Evolutionary conservation across 2,329 filamentous ascomycete genomes (phyloP).

Genomic region (Escovopsis weberi): DNA sequence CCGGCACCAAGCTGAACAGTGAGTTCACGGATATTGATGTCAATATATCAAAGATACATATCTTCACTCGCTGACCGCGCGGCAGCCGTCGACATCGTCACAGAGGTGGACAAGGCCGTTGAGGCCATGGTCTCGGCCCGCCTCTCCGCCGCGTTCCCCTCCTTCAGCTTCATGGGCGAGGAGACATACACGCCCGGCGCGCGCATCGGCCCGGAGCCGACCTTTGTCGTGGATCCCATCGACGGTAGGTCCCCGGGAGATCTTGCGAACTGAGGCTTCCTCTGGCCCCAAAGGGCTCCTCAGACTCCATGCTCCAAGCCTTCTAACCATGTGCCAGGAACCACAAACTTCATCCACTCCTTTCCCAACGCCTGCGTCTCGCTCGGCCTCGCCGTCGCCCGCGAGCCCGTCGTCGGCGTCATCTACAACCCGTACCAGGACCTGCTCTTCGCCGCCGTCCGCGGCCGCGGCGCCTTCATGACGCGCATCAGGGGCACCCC

Average conservation of each 20-base stretch:
- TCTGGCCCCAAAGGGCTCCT: no score
- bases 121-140: slow-evolving; percentile 44
- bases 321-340: slow-evolving; percentile 19
- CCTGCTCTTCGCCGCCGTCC: slow-evolving; percentile 53
- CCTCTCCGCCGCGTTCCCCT: slow-evolving; percentile 38
- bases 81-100: slow-evolving; percentile 52
- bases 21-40: slow-evolving; percentile 8
- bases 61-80: background rate
- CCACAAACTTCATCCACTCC: slow-evolving; percentile 66
- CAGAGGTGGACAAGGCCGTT: slow-evolving; percentile 51
- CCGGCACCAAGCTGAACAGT: slow-evolving; percentile 53
- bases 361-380: slow-evolving; percentile 65
- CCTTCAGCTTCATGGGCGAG: slow-evolving; percentile 54
- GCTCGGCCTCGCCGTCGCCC: slow-evolving; percentile 53
- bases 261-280: no score
- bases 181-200: slow-evolving; percentile 60
- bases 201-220: slow-evolving; percentile 48
- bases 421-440: slow-evolving; percentile 69
- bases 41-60: no score
- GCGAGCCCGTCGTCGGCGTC: slow-evolving; percentile 51
- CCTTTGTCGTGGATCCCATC: slow-evolving; percentile 71
- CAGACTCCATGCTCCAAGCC: no score
- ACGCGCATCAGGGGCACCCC: slow-evolving; percentile 28
- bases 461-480: slow-evolving; percentile 50
- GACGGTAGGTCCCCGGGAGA: slow-evolving; percentile 35